phyloP scores from a whole-genome alignment of 805 yeast genomes.

The Nakazawaea pomicola region DNA sequence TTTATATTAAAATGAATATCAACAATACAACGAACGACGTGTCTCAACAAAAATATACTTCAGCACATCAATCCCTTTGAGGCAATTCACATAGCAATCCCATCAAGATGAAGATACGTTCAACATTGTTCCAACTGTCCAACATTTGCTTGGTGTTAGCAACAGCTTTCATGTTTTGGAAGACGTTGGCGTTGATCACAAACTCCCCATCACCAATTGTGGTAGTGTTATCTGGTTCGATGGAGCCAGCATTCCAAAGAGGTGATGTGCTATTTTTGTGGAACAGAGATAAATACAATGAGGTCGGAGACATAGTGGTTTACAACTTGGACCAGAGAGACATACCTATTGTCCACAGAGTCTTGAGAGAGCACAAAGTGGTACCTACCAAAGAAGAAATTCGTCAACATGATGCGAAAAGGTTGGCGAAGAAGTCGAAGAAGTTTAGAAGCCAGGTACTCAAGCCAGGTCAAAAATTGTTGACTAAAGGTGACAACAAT shows the following conservation, averaged over 20 bases:
- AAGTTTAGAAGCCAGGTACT: slow-evolving; percentile 11
- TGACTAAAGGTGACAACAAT: slow-evolving; percentile 96
- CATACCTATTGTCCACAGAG: slow-evolving; percentile 97
- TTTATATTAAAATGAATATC: too few relatives aligned
- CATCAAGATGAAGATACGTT: slow-evolving; percentile 54
- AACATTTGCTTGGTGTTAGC: slow-evolving; percentile 75
- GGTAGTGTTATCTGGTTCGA: slow-evolving; percentile 94
- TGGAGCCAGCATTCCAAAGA: slow-evolving; percentile 99
- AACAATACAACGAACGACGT: too few relatives aligned
- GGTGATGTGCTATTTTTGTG: slow-evolving; percentile 91
- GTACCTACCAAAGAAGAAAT: slow-evolving; percentile 17
- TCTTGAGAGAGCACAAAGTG: slow-evolving; percentile 73
- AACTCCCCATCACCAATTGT: slow-evolving; percentile 91
- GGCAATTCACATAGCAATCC: neutral
- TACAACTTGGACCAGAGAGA: slow-evolving; percentile 74
- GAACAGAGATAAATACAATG: slow-evolving; percentile 66
- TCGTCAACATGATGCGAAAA: slow-evolving; percentile 15
- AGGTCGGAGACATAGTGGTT: slow-evolving; percentile 92
- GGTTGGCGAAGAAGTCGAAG: slow-evolving; percentile 11
- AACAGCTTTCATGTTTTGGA: slow-evolving; percentile 91
- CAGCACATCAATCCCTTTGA: too few relatives aligned
- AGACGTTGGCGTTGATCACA: slow-evolving; percentile 66
- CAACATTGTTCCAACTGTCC: slow-evolving; percentile 59
- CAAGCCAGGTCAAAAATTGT: slow-evolving; percentile 52
- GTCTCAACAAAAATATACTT: too few relatives aligned